Evolutionary conservation across 768 basidiomycete species (phyloP), one percentile per base, ranked within the genome.

Genomic region (Phallus indusiatus): DNA sequence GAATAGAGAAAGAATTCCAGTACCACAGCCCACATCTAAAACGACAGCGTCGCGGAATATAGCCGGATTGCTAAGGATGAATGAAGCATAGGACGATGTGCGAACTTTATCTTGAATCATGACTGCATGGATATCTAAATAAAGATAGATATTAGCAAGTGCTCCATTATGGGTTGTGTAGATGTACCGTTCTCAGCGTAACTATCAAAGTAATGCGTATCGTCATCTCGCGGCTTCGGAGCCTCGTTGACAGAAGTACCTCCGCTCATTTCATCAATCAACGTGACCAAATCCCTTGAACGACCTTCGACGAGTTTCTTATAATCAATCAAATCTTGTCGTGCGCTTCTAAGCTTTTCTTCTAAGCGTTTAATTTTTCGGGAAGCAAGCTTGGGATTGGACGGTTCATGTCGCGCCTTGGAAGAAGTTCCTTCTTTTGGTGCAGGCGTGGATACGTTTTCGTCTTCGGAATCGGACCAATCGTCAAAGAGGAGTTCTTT

Each of bases 21-120:
- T 96, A 1, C 95, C 95, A 65, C 95, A 98, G 5, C 95, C 95
- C 21, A 97, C 94, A 65, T 97, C 95, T 60, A 98, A 83, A 5
- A 98, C 95, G 53, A 86, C 72, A 17, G 91, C 89, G 63, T 85
- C 88, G 58, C 81, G 81, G 76, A 97, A 96, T 12, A 94, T 72
- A 6, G 76, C 68, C 0, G 92, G 87, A 68, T 87, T 94, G 6
- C 81, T 83, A 24, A 94, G 75, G 69, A 97, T 94, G 72, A 90
- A 98, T 18, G 86, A 80, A 11, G 91, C 92, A 69, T 98, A 98
- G 0, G 92, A 86, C 21, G 94, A 84, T 1, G 95, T 98, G 56
- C 95, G 81, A 52, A 94, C 90, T 75, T 87, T 87, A 69, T 98
- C 95, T 67, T 91, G 88, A 59, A 98, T 88, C 95, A 98, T 98